phyloP scores from a whole-genome alignment of 345 rosid genomes.

The Melaleuca alternifolia region DNA sequence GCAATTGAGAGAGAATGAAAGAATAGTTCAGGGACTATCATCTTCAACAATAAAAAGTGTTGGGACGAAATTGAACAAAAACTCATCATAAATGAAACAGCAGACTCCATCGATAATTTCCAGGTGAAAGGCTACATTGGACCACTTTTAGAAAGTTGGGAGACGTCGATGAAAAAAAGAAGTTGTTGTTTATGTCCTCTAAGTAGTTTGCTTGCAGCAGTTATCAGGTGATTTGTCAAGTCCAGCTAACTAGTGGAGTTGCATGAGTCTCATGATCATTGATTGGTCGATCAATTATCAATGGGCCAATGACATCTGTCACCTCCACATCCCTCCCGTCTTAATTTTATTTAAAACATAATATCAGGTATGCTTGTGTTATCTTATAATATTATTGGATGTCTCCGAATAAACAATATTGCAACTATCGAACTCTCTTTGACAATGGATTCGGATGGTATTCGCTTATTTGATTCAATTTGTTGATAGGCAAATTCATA shows the following conservation, averaged over 20 bases:
- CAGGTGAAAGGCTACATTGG: not conserved
- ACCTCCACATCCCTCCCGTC: too few species aligned
- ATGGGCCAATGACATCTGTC: not conserved
- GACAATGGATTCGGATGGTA: rapidly evolving
- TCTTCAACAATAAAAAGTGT: too few species aligned
- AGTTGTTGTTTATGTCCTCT: too few species aligned
- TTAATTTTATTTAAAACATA: not conserved
- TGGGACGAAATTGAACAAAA: not conserved
- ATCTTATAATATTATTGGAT: not conserved
- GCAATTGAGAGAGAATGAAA: not conserved
- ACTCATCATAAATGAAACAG: not conserved
- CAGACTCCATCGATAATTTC: not conserved
- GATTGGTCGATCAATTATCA: not conserved
- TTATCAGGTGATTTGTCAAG: too few species aligned
- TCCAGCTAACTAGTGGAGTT: not conserved
- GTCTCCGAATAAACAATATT: too few species aligned
- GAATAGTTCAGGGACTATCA: not conserved
- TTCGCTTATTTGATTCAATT: not conserved
- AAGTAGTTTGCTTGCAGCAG: too few species aligned
- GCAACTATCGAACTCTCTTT: rapidly evolving
- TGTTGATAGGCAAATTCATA: not conserved
- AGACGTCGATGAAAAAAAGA: too few species aligned
- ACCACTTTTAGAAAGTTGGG: not conserved
- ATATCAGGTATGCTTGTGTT: not conserved
- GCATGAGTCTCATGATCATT: not conserved